phyloP scores from a whole-genome alignment of 768 basidiomycete genomes.

The Mycena epipterygia region DNA sequence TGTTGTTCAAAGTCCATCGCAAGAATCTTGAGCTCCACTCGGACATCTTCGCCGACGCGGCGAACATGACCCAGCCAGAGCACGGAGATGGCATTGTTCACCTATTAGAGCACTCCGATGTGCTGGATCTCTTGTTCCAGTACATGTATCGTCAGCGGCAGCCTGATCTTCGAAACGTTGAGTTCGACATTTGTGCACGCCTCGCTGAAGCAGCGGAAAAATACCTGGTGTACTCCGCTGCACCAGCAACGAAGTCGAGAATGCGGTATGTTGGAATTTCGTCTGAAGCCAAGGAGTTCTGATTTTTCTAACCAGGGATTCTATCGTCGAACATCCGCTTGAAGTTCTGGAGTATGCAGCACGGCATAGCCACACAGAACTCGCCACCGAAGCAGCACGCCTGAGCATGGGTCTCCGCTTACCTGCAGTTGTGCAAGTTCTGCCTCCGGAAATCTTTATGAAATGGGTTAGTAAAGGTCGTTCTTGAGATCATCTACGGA shows the following conservation, averaged over 20 bases:
- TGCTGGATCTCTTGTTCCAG: slow-evolving; percentile 36
- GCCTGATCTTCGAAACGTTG: slow-evolving; percentile 32
- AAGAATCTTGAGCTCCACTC: slow-evolving; percentile 26
- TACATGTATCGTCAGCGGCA: slow-evolving; percentile 40
- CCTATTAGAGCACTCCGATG: slow-evolving; percentile 24
- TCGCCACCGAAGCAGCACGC: not conserved
- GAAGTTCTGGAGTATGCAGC: not conserved
- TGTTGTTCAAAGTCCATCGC: slow-evolving; percentile 21
- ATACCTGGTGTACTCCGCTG: not conserved
- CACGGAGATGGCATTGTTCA: slow-evolving; percentile 4
- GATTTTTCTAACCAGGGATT: not conserved
- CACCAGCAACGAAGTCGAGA: not conserved
- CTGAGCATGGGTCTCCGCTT: not conserved
- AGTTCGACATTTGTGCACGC: slow-evolving; percentile 4
- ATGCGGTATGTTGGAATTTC: not conserved
- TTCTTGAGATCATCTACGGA: not conserved
- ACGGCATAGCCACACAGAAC: not conserved
- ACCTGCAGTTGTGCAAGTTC: not conserved
- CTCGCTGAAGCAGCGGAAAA: not conserved
- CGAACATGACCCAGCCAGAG: not conserved
- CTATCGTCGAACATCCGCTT: not conserved
- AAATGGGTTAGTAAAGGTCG: not conserved
- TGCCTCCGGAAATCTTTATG: not conserved
- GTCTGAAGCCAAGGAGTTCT: not conserved
- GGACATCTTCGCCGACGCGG: slow-evolving; percentile 16